Percentiles rank a stretch among this genome's conserved stretches.
Conservation (phyloP, 164 flowering plant species). For the Vitis rupestris region DNA sequence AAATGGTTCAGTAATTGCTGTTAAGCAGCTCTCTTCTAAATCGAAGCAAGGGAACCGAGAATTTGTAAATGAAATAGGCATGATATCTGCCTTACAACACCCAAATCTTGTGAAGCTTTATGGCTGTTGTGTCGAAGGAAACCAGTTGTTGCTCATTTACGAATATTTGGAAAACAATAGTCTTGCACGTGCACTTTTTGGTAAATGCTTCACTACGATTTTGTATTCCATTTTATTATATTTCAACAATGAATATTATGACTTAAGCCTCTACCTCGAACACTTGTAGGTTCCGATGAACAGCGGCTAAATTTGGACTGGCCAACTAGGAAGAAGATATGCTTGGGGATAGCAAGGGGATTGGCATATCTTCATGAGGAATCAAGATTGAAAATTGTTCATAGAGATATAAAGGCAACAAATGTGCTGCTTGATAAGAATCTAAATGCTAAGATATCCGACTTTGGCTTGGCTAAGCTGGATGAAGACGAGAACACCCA, state of each 20-base stretch:
- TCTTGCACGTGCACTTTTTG: slow-evolving; percentile 65
- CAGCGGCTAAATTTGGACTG: slow-evolving; percentile 47
- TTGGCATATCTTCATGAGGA: slow-evolving; percentile 72
- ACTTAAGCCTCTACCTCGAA: too few species aligned
- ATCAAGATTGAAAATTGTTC: slow-evolving; percentile 64
- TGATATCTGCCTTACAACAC: slow-evolving; percentile 69
- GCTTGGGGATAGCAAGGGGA: slow-evolving; percentile 61
- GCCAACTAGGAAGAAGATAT: slow-evolving; percentile 57
- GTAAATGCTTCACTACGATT: slow-evolving; percentile 18
- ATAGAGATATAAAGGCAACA: slow-evolving; percentile 71
- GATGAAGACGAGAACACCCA: slow-evolving; percentile 75
- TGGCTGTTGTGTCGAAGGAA: slow-evolving; percentile 79
- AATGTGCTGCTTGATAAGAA: slow-evolving; percentile 69
- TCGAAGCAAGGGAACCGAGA: slow-evolving; percentile 83
- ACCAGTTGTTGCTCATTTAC: slow-evolving; percentile 55
- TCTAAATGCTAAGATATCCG: slow-evolving; percentile 75
- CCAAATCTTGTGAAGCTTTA: slow-evolving; percentile 68
- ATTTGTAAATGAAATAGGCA: slow-evolving; percentile 71
- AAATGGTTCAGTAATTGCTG: slow-evolving; percentile 63
- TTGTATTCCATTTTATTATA: background rate
- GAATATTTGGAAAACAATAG: slow-evolving; percentile 72
- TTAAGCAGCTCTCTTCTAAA: slow-evolving; percentile 68
- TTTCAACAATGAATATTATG: too few species aligned
- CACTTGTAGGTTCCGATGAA: slow-evolving; percentile 31
- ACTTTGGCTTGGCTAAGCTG: slow-evolving; percentile 82